Evolutionary conservation across 352 stramenopile species (phyloP).

Genomic region (Phytophthora gonapodyides): DNA sequence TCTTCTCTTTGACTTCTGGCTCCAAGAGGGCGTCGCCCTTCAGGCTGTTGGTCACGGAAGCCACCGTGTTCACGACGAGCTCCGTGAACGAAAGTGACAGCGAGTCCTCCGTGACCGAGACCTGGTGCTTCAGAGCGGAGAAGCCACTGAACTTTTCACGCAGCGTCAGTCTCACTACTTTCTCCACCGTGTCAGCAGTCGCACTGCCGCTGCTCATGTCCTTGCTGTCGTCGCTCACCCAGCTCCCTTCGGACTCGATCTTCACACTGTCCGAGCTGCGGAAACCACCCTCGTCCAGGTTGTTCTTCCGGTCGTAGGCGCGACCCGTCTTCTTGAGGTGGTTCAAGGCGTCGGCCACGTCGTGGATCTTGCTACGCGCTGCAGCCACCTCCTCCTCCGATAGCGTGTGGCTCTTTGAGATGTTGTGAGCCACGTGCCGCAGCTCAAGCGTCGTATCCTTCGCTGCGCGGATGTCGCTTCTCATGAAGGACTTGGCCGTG

Average conservation of each 20-base stretch:
- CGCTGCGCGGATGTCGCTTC: slow-evolving; percentile 21
- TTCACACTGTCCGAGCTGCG: slow-evolving; percentile 3
- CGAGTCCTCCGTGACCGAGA: slow-evolving; percentile 17
- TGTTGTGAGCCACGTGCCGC: slow-evolving; percentile 21
- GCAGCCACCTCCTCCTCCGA: slow-evolving; percentile 26
- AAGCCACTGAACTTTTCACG: slow-evolving; percentile 27
- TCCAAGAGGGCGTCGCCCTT: slow-evolving; percentile 15
- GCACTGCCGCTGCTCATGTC: slow-evolving; percentile 1
- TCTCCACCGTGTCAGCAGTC: slow-evolving; percentile 19
- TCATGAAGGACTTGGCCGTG: slow-evolving; percentile 30
- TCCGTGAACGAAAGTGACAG: slow-evolving; percentile 23
- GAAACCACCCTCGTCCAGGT: neutral
- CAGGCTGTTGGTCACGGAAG: slow-evolving; percentile 18
- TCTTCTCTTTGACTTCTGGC: slow-evolving; percentile 5
- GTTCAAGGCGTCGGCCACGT: slow-evolving; percentile 11
- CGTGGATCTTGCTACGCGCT: slow-evolving; percentile 21
- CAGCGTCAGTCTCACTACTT: slow-evolving; percentile 21
- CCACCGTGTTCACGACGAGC: slow-evolving; percentile 12
- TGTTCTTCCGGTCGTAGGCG: slow-evolving; percentile 24
- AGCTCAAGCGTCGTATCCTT: slow-evolving; percentile 29
- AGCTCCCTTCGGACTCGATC: slow-evolving; percentile 18
- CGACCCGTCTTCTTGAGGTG: slow-evolving; percentile 26
- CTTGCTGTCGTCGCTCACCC: slow-evolving; percentile 14
- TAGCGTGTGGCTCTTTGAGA: slow-evolving; percentile 14
- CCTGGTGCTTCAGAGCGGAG: slow-evolving; percentile 26